Conservation (phyloP, 1,284 basidiomycete species). For the Cutaneotrichosporon sp. region DNA sequence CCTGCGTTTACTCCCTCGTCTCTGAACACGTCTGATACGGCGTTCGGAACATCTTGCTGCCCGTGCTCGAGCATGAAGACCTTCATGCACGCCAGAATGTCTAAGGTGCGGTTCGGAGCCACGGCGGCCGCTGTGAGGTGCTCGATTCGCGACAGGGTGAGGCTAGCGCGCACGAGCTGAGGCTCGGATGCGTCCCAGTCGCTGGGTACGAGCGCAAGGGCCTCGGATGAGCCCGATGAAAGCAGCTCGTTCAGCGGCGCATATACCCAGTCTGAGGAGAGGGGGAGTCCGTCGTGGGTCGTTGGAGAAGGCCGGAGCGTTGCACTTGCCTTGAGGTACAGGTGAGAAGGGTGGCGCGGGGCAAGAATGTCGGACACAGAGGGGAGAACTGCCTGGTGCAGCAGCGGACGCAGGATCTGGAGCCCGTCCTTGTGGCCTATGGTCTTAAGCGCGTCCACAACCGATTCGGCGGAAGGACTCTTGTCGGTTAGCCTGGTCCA, state of each 20-base stretch:
- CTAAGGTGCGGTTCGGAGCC: conserved; percentile 13
- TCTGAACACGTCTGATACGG: conserved; percentile 51
- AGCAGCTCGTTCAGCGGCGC: conserved; percentile 74
- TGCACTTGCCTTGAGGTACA: conserved; percentile 47
- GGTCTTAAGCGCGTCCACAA: conserved; percentile 1
- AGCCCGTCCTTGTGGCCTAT: conserved; percentile 37
- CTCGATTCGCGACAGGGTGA: conserved; percentile 53
- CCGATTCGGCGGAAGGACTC: no score
- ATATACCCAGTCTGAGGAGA: conserved; percentile 67
- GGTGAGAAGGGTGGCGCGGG: conserved; percentile 36
- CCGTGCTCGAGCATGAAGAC: conserved; percentile 89
- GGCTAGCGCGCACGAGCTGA: conserved; percentile 65
- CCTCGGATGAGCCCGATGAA: conserved; percentile 66
- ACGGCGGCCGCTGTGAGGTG: background rate
- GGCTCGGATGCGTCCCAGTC: conserved; percentile 77
- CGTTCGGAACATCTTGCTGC: conserved; percentile 48
- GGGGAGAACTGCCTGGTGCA: conserved; percentile 46
- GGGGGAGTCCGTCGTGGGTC: conserved; percentile 56
- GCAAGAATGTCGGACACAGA: conserved; percentile 37
- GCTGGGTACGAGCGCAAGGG: conserved; percentile 62
- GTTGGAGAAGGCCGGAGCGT: conserved; percentile 41
- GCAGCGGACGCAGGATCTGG: conserved; percentile 47
- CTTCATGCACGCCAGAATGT: conserved; percentile 76
- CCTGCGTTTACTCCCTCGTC: conserved; percentile 57
- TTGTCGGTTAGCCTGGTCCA: conserved; percentile 13